Evolutionary conservation across 2,329 filamentous ascomycete genomes (phyloP), one percentile per base, ranked within the genome.

Genomic region (Chrysoporthe austroafricana): DNA sequence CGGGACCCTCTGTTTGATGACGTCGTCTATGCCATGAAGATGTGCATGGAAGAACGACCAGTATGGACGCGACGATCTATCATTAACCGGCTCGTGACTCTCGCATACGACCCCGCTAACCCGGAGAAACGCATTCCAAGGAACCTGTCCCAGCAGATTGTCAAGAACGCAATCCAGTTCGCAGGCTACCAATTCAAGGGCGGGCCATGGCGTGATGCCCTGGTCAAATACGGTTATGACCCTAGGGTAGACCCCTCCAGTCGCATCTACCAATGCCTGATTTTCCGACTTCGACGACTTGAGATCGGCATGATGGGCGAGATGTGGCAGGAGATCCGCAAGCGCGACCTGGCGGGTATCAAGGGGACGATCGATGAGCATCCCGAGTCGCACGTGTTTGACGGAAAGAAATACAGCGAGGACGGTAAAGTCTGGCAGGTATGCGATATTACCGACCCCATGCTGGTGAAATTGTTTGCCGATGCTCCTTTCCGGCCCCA

Each of bases 391-490:
- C 94, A 98, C 77, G 82, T 95, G 1, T 98, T 97, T 78, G 93
- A 96, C 70, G 95, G 95, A 59, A 83, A 88, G 68, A 86, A 85
- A 2, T 88, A 95, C 65, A 88, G 88, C 18, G 86, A 87, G 1
- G 94, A 97, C 74, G 94, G 94, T 50, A 96, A 96, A 74, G 90
- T 96, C 62, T 99, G 94, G 91, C 96, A 98, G 82, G 86, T 96
- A 36, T 97, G 94, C 80, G 96, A 99, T 77, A 90, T 98, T 65
- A 91, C 88, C 0, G 95, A 98, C 73, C 92, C 93, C 0, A 75
- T 94, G 1, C 82, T 98, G 1, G 81, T 82, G 0, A 78, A 82
- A 13, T 80, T 97, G 3, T 83, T 97, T 50, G 85, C 89, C 26
- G 86, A 87, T 0, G 83, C 89, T 0, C 83, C 88, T 5, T 79